These are phyloP conservation scores for Angophora floribunda DNA, from an alignment of 345 rosid genomes.

Conservation along the genomic window DNA sequence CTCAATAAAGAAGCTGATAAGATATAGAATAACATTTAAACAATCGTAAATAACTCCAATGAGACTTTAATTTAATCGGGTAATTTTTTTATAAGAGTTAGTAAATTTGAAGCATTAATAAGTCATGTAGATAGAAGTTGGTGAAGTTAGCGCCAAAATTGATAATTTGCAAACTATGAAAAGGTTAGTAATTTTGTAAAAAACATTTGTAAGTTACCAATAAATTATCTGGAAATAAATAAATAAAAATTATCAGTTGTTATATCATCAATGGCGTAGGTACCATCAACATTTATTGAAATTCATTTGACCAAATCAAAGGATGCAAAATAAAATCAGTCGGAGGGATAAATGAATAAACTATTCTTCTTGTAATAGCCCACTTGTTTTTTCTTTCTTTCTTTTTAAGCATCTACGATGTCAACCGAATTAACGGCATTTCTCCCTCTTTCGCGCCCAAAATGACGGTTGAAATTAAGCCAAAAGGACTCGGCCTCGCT, in stretches of 20 bases:
- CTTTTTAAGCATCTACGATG: neutral
- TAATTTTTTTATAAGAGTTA: neutral
- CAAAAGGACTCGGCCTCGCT: neutral
- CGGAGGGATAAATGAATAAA: rapidly evolving
- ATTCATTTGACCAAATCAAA: neutral
- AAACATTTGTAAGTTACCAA: neutral
- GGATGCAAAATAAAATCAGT: neutral
- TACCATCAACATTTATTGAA: neutral
- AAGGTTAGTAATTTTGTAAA: neutral
- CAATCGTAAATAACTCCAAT: neutral
- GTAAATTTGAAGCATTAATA: neutral
- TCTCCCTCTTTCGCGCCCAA: neutral
- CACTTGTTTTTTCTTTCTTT: rapidly evolving
- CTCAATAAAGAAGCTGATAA: neutral
- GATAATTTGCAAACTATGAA: neutral
- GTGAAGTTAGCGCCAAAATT: neutral
- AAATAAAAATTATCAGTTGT: neutral
- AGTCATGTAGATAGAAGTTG: neutral
- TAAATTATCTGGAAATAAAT: neutral
- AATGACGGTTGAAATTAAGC: neutral
- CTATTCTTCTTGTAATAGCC: neutral
- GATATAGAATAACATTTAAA: neutral
- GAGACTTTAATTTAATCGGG: neutral
- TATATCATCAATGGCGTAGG: neutral
- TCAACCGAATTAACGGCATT: neutral